These are phyloP conservation scores for Saccharomycopsis babjevae DNA, from an alignment of 805 yeast genomes.

Conservation along the genomic window DNA sequence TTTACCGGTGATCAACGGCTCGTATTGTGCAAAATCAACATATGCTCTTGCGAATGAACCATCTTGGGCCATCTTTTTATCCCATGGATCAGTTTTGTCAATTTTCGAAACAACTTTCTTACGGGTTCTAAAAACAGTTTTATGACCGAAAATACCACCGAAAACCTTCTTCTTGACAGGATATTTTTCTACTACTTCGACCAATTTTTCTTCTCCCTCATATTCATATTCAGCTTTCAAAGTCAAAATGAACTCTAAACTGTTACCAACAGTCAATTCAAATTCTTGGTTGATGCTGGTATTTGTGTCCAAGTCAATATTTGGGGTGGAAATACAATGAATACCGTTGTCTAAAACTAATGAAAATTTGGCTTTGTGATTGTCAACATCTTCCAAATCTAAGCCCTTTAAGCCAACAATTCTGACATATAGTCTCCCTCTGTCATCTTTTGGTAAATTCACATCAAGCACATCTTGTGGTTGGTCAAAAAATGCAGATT, in stretches of 20 bases:
- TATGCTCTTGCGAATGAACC: conserved; percentile 84
- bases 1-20: conserved; percentile 43
- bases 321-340: conserved; percentile 63
- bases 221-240: conserved; percentile 52
- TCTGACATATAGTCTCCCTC: conserved; percentile 35
- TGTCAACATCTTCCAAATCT: conserved; percentile 34
- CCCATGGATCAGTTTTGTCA: conserved; percentile 47
- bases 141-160: conserved; percentile 36
- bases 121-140: conserved; percentile 28
- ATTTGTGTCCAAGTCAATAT: conserved; percentile 26
- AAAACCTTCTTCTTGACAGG: conserved; percentile 36
- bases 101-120: conserved; percentile 41
- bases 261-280: conserved; percentile 56
- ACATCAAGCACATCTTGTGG: conserved; percentile 5
- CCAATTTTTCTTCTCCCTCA: conserved; percentile 35
- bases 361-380: conserved; percentile 36
- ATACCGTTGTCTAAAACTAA: conserved; percentile 66
- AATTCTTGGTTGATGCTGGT: conserved; percentile 58
- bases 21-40: conserved; percentile 50
- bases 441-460: conserved; percentile 31
- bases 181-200: conserved; percentile 51
- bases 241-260: conserved; percentile 59
- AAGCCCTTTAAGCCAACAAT: conserved; percentile 39
- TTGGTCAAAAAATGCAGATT: conserved; percentile 14
- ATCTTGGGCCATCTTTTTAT: conserved; percentile 58